Conservation (phyloP, 164 flowering plant genomes). For the Brasenia schreberi region DNA sequence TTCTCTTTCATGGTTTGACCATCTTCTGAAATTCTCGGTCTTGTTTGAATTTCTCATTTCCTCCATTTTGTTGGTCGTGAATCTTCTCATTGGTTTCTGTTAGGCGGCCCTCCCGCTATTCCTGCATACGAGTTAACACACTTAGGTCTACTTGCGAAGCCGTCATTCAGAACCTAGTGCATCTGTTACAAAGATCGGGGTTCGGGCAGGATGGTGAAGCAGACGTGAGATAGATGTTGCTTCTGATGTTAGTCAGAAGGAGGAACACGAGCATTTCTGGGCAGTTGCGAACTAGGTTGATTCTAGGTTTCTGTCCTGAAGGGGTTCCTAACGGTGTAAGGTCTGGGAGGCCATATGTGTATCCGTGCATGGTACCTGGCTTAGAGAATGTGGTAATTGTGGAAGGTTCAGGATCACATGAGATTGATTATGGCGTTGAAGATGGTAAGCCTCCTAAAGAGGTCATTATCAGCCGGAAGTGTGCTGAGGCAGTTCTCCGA, state of each 20-base stretch:
- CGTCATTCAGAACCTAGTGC: constrained; percentile 47
- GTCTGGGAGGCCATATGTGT: constrained; percentile 13
- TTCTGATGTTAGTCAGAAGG: constrained; percentile 4
- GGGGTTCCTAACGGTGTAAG: constrained; percentile 4
- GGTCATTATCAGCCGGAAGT: constrained; percentile 89
- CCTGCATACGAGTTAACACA: constrained; percentile 83
- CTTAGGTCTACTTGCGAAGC: constrained; percentile 57
- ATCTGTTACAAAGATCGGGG: constrained; percentile 18
- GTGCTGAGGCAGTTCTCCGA: constrained; percentile 99
- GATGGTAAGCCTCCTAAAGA: constrained; percentile 51
- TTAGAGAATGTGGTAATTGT: constrained; percentile 75
- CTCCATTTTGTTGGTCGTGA: background rate
- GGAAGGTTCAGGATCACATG: constrained; percentile 79
- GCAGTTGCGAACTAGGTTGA: constrained; percentile 4
- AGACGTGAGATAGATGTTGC: background rate
- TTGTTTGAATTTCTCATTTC: background rate
- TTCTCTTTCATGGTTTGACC: background rate
- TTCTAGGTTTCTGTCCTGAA: constrained; percentile 4
- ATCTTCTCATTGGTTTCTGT: constrained; percentile 2
- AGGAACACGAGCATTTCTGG: constrained; percentile 4
- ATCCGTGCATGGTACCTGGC: constrained; percentile 69
- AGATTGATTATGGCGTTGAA: constrained; percentile 33
- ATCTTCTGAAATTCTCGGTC: background rate
- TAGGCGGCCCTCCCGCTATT: constrained; percentile 78
- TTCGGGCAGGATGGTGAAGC: constrained; percentile 3